phyloP scores from a whole-genome alignment of 75 land plant genomes.

The Adiantum capillusveneris region DNA sequence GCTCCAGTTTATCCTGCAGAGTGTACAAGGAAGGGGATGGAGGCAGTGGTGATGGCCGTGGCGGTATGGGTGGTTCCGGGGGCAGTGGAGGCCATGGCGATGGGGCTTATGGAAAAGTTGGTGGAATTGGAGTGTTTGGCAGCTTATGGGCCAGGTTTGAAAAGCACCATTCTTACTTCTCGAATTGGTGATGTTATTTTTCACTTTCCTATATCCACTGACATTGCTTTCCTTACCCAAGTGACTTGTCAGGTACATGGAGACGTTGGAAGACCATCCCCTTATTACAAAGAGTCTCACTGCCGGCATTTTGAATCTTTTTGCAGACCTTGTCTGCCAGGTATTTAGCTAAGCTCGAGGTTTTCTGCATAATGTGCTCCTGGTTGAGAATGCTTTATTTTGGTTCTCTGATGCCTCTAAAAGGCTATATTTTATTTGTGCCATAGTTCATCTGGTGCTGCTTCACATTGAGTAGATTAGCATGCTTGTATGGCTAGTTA shows the following conservation, averaged over 20 bases:
- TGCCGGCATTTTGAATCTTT: conserved; percentile 21
- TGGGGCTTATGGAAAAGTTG: not conserved
- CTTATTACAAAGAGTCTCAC: conserved; percentile 25
- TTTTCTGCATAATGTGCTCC: no score
- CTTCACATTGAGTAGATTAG: no score
- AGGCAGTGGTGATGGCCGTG: not conserved
- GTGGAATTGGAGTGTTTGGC: not conserved
- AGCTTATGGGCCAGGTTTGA: conserved; percentile 1
- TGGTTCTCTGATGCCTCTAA: no score
- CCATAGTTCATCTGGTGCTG: no score
- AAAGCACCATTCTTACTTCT: not conserved
- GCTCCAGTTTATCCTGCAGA: no score
- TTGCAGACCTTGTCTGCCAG: conserved; percentile 32
- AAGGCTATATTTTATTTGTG: no score
- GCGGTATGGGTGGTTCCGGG: not conserved
- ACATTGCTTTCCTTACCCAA: not conserved
- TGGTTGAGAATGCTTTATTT: no score
- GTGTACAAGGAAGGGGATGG: not conserved
- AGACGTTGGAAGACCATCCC: conserved; percentile 26
- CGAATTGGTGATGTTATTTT: not conserved
- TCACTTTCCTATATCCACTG: not conserved
- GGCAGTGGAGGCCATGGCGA: not conserved
- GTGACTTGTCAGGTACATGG: conserved; percentile 16
- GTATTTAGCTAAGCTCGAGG: conserved; percentile 4
- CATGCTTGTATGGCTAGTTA: no score